These are phyloP conservation scores for Penicillium parvum DNA, from an alignment of 495 filamentous ascomycete genomes.

Conservation along the genomic window DNA sequence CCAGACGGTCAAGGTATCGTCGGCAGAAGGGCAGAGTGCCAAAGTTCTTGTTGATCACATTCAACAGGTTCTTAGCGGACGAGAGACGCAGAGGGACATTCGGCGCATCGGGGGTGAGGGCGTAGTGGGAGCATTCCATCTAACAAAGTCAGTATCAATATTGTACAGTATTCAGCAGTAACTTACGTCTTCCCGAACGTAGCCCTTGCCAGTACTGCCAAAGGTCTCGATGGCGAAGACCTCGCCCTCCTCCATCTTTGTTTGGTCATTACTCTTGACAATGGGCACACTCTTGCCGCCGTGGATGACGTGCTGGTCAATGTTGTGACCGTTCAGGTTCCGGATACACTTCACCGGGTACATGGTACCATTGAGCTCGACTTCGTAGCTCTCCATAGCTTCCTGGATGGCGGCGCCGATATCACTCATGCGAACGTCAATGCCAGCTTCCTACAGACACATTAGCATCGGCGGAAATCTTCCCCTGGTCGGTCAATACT, in stretches of 20 bases:
- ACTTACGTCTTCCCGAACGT: slow-evolving; percentile 72
- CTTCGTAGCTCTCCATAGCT: slow-evolving; percentile 64
- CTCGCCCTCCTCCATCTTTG: slow-evolving; percentile 94
- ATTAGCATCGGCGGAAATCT: slow-evolving; percentile 11
- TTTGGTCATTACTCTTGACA: slow-evolving; percentile 72
- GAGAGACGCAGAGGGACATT: slow-evolving; percentile 64
- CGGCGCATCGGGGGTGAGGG: slow-evolving; percentile 57
- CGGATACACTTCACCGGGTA: slow-evolving; percentile 81
- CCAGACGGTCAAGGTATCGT: slow-evolving; percentile 79
- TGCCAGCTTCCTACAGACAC: slow-evolving; percentile 50
- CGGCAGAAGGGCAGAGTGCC: slow-evolving; percentile 83
- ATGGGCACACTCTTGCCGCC: slow-evolving; percentile 87
- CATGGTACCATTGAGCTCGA: slow-evolving; percentile 63
- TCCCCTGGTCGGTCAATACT: background rate
- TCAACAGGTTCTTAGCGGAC: slow-evolving; percentile 77
- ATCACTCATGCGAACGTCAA: slow-evolving; percentile 58
- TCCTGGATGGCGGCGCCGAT: slow-evolving; percentile 62
- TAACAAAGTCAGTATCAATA: slow-evolving; percentile 24
- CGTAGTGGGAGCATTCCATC: slow-evolving; percentile 75
- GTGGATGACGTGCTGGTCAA: slow-evolving; percentile 81
- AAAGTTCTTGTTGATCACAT: slow-evolving; percentile 89
- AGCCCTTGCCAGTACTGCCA: slow-evolving; percentile 85
- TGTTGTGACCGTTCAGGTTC: slow-evolving; percentile 87
- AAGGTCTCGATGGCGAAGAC: slow-evolving; percentile 93
- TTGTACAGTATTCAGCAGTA: background rate